A percentile compares a stretch with the other conserved stretches of the same genome.
These are phyloP conservation scores for Lactarius sanguifluus DNA, from an alignment of 768 basidiomycete genomes.

Conservation along the genomic window DNA sequence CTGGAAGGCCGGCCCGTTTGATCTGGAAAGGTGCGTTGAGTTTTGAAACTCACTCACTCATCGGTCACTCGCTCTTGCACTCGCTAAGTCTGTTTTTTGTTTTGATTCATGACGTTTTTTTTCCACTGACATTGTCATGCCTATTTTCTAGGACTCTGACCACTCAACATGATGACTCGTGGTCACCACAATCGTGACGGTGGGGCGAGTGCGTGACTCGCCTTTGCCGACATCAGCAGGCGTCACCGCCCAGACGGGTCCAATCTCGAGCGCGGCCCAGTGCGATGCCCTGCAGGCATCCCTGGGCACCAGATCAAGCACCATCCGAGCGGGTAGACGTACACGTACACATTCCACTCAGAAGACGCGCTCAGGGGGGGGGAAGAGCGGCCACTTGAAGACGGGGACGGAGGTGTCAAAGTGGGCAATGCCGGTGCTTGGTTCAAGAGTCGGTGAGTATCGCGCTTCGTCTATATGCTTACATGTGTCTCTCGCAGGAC, in stretches of 20 bases:
- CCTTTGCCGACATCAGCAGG: conserved; percentile 53
- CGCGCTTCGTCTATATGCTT: not conserved
- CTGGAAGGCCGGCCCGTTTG: too few species aligned
- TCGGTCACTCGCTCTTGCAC: too few species aligned
- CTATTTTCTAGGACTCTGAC: too few species aligned
- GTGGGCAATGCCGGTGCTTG: conserved; percentile 95
- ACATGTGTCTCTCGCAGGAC: conserved; percentile 51
- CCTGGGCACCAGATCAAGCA: conserved; percentile 71
- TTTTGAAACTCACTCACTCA: too few species aligned
- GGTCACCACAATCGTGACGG: too few species aligned
- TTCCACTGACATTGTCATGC: too few species aligned
- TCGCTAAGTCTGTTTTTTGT: too few species aligned
- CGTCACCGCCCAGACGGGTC: conserved; percentile 67
- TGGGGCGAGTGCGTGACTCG: conserved; percentile 44
- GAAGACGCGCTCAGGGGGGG: conserved; percentile 62
- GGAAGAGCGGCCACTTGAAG: conserved; percentile 77
- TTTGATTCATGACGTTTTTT: too few species aligned
- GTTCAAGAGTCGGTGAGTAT: conserved; percentile 78
- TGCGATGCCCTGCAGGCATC: conserved; percentile 64
- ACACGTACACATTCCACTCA: conserved; percentile 58
- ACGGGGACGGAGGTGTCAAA: conserved; percentile 89
- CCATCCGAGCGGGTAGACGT: conserved; percentile 54
- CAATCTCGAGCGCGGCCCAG: conserved; percentile 78
- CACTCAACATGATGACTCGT: too few species aligned
- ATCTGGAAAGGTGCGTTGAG: too few species aligned